Evolutionary conservation across 345 rosid species (phyloP).

Genomic region (Iberis pinnata): DNA sequence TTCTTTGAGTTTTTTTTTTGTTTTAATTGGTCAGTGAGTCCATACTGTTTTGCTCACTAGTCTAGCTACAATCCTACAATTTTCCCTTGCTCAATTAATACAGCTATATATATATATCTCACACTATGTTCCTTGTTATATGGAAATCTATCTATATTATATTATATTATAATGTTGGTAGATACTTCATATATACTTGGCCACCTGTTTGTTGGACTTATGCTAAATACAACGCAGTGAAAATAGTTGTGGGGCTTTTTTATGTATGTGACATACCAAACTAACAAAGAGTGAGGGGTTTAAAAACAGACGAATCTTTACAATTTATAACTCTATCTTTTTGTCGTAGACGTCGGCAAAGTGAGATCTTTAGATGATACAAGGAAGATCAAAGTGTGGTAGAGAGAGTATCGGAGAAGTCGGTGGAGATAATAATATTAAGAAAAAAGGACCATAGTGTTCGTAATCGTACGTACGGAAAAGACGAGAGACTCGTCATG

Average conservation of each 20-base stretch:
- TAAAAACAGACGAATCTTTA: conserved; percentile 16
- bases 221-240: conserved; percentile 19
- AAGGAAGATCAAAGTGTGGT: conserved; percentile 28
- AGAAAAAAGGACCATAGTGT: conserved; percentile 17
- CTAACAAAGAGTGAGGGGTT: conserved; percentile 16
- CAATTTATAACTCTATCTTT: conserved; percentile 12
- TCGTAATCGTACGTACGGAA: conserved; percentile 28
- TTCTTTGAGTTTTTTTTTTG: neutral
- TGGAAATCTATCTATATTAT: too few relatives aligned
- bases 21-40: conserved; percentile 15
- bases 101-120: conserved; percentile 14
- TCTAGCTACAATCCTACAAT: conserved; percentile 18
- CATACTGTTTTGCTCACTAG: conserved; percentile 23
- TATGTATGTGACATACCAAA: conserved; percentile 9
- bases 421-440: conserved; percentile 22
- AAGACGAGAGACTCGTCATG: conserved; percentile 23
- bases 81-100: conserved; percentile 5
- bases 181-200: too few relatives aligned
- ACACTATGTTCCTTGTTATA: neutral
- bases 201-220: conserved; percentile 16
- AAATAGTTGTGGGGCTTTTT: neutral
- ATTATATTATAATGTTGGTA: too few relatives aligned
- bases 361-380: conserved; percentile 30
- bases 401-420: conserved; percentile 25
- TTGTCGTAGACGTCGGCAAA: conserved; percentile 23